A percentile compares a stretch with the other conserved stretches of the same genome.
These are phyloP conservation scores for Rossbeevera mucosa DNA, from an alignment of 768 basidiomycete genomes.

Conservation along the genomic window DNA sequence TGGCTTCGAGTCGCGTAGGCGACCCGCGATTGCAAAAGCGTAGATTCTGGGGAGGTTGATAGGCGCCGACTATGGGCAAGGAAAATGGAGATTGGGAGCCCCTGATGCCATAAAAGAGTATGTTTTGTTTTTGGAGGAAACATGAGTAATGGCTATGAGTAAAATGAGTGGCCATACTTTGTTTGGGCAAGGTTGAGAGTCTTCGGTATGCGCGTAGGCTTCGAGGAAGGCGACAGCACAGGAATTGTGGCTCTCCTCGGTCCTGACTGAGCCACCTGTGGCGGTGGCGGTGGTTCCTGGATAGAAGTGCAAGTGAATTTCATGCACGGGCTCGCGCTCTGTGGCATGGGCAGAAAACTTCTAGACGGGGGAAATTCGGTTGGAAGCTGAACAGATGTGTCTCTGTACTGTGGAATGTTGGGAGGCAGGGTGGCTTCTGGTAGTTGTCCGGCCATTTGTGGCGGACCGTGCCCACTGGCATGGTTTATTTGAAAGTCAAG, in stretches of 20 bases:
- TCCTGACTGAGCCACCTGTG: background rate
- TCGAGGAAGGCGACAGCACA: background rate
- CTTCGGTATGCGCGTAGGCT: background rate
- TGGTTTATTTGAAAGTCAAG: background rate
- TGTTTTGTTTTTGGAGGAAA: background rate
- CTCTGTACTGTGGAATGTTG: background rate
- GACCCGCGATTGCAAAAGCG: background rate
- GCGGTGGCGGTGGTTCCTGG: background rate
- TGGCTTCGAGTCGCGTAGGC: background rate
- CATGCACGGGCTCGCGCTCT: background rate
- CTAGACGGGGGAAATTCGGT: background rate
- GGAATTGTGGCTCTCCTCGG: background rate
- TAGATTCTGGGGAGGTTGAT: background rate
- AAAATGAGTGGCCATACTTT: background rate
- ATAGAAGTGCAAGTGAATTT: background rate
- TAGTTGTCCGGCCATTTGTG: background rate
- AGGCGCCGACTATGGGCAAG: background rate
- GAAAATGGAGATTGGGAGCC: background rate
- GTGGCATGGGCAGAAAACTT: background rate
- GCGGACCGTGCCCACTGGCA: background rate
- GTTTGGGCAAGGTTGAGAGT: background rate
- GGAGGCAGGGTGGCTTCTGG: background rate
- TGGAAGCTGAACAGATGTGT: background rate
- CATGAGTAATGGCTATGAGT: background rate
- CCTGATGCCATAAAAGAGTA: background rate